Evolutionary conservation across 2,329 filamentous ascomycete species (phyloP).

Genomic region (Beauveria varroae): DNA sequence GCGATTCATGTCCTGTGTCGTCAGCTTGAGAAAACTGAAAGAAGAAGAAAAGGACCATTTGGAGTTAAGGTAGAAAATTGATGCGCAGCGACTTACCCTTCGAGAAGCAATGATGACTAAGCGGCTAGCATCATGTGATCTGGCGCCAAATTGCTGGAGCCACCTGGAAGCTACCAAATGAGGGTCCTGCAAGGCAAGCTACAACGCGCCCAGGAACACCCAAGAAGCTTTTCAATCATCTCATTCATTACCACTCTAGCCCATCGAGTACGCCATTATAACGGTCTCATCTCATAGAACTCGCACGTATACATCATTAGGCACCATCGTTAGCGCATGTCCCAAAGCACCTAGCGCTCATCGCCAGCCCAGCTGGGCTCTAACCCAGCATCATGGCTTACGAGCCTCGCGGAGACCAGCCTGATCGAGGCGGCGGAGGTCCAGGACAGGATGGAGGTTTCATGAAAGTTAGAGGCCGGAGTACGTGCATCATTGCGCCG

Average conservation of each 20-base stretch:
- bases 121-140: neutral
- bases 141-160: neutral
- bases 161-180: neutral
- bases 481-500: conserved; percentile 31
- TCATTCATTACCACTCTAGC: neutral
- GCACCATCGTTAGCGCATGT: neutral
- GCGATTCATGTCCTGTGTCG: too few species aligned
- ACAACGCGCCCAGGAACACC: neutral
- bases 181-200: neutral
- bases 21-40: too few species aligned
- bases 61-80: too few species aligned
- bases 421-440: conserved; percentile 31
- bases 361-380: conserved; percentile 10
- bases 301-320: too few species aligned
- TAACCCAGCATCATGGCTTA: conserved; percentile 37
- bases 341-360: neutral
- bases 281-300: neutral
- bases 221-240: neutral
- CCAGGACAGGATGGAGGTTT: conserved; percentile 36
- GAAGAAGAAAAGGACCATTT: too few species aligned
- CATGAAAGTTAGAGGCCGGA: conserved; percentile 42
- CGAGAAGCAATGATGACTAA: neutral
- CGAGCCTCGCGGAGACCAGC: conserved; percentile 45
- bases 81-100: too few species aligned
- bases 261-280: neutral